phyloP scores from a whole-genome alignment of 371 early-diverging fungal species.

The Mortierella sp. region DNA sequence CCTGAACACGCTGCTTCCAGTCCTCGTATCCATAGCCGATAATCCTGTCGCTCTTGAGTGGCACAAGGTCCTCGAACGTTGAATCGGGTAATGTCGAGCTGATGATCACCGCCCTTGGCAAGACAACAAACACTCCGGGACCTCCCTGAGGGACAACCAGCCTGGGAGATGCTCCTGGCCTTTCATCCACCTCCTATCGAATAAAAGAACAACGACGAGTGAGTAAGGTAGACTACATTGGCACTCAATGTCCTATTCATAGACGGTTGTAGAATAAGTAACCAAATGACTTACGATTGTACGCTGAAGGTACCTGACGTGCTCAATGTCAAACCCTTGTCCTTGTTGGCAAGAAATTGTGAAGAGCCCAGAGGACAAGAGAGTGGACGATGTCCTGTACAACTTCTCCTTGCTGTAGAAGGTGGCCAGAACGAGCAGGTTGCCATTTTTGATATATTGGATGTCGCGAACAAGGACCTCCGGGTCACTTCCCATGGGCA shows the following conservation, averaged over 20 bases:
- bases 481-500: slow-evolving; percentile 37
- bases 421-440: slow-evolving; percentile 29
- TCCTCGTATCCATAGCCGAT: slow-evolving; percentile 49
- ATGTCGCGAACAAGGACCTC: slow-evolving; percentile 37
- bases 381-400: slow-evolving; percentile 14
- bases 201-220: neutral
- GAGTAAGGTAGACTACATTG: neutral
- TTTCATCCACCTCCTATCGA: slow-evolving; percentile 45
- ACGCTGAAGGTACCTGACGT: slow-evolving; percentile 39
- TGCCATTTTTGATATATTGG: slow-evolving; percentile 41
- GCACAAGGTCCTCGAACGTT: slow-evolving; percentile 47
- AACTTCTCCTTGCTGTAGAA: slow-evolving; percentile 38
- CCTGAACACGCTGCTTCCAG: slow-evolving; percentile 45
- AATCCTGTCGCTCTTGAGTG: slow-evolving; percentile 45
- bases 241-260: too few relatives aligned
- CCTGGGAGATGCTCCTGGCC: slow-evolving; percentile 43
- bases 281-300: slow-evolving; percentile 33
- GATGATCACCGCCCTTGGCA: slow-evolving; percentile 44
- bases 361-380: slow-evolving; percentile 37
- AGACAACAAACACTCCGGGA: slow-evolving; percentile 44
- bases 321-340: slow-evolving; percentile 29
- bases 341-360: slow-evolving; percentile 36
- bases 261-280: neutral
- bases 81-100: slow-evolving; percentile 22
- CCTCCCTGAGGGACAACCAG: slow-evolving; percentile 50